Conservation (phyloP, 495 filamentous ascomycete genomes). For the Aspergillus cristatus region DNA sequence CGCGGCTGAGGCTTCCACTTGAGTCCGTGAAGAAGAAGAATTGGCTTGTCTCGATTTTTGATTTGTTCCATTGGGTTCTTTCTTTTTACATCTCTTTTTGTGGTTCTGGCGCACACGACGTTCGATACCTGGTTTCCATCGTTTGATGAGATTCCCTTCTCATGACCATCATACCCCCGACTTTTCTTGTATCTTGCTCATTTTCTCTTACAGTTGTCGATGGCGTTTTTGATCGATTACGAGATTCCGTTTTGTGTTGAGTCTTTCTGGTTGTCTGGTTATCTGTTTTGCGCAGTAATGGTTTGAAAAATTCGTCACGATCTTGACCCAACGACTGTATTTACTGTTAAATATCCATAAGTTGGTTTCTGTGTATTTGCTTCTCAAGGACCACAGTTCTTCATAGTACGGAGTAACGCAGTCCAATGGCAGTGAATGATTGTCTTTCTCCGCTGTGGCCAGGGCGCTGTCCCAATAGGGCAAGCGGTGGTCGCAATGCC, state of each 20-base stretch:
- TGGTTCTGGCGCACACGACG: slow-evolving; percentile 6
- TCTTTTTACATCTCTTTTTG: slow-evolving; percentile 10
- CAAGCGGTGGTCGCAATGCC: not conserved
- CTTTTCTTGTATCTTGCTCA: slow-evolving; percentile 9
- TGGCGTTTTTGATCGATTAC: no score
- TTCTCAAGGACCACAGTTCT: no score
- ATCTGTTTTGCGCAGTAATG: no score
- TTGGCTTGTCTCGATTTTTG: slow-evolving; percentile 3
- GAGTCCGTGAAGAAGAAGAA: not conserved
- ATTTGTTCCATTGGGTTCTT: slow-evolving; percentile 3
- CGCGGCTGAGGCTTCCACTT: slow-evolving; percentile 20
- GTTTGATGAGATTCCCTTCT: slow-evolving; percentile 10
- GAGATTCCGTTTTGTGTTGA: no score
- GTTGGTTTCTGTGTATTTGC: no score
- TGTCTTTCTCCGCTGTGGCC: no score
- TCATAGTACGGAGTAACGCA: no score
- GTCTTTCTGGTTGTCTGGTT: no score
- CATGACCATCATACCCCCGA: slow-evolving; percentile 18
- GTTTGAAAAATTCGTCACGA: no score
- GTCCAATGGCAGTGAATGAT: no score
- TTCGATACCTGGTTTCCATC: slow-evolving; percentile 7
- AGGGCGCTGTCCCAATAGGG: not conserved
- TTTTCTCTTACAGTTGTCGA: not conserved
- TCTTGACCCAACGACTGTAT: no score
- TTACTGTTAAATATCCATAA: no score